Percentiles rank a stretch among this genome's conserved stretches.
Conservation (phyloP, 2,329 filamentous ascomycete species). For the Pseudocercospora fuligena region DNA sequence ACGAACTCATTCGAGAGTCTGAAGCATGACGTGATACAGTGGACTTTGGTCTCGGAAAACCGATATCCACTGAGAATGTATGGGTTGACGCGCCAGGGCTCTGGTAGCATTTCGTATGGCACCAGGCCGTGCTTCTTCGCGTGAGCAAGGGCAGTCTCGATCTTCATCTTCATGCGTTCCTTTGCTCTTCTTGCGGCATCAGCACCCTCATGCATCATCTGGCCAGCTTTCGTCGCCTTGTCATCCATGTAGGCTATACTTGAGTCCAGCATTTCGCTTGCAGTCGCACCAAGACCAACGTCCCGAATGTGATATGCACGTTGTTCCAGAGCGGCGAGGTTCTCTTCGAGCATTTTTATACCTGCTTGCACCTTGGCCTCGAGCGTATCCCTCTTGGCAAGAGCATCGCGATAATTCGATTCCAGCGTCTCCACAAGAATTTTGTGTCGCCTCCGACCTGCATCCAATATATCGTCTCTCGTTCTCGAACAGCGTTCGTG, state of each 20-base stretch:
- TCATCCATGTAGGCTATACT: constrained; percentile 82
- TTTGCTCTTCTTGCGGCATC: constrained; percentile 83
- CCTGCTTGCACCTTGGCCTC: constrained; percentile 91
- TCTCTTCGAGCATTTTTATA: constrained; percentile 81
- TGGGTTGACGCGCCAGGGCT: constrained; percentile 92
- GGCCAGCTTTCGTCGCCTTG: constrained; percentile 72
- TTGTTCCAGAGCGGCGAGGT: constrained; percentile 83
- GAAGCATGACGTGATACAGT: constrained; percentile 77
- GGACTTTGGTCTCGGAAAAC: constrained; percentile 88
- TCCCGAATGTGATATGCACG: constrained; percentile 80
- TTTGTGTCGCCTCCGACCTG: constrained; percentile 79
- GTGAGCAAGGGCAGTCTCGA: constrained; percentile 82
- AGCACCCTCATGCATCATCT: constrained; percentile 79
- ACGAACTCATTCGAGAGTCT: constrained; percentile 90
- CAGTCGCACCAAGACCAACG: constrained; percentile 74
- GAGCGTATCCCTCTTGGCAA: constrained; percentile 82
- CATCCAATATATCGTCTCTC: constrained; percentile 86
- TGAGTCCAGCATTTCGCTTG: constrained; percentile 74
- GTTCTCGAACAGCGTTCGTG: constrained; percentile 86
- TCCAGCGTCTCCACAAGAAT: constrained; percentile 94
- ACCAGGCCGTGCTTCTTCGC: constrained; percentile 84
- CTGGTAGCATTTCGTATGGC: constrained; percentile 84
- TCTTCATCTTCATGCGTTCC: constrained; percentile 59
- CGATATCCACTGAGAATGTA: constrained; percentile 92
- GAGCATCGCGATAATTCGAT: constrained; percentile 80